These are phyloP conservation scores for Aechmea fasciata DNA, from an alignment of 176 grass and related monocot genomes.

Conservation along the genomic window DNA sequence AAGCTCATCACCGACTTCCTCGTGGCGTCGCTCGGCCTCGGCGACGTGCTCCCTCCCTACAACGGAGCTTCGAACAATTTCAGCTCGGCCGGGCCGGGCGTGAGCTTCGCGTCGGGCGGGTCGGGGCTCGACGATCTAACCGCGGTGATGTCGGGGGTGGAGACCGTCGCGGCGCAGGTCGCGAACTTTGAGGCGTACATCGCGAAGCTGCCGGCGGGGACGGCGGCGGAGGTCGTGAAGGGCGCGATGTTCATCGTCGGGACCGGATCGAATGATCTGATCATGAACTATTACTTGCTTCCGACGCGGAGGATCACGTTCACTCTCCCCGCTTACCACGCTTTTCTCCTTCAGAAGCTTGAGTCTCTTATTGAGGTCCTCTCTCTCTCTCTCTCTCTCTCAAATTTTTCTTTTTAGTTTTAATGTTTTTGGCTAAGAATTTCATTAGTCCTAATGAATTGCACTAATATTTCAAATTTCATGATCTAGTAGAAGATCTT, in stretches of 20 bases:
- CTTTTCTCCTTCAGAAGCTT: conserved; percentile 33
- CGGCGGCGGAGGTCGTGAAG: conserved; percentile 27
- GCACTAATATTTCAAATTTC: too few species aligned
- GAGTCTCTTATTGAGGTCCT: conserved; percentile 33
- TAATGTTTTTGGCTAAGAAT: too few species aligned
- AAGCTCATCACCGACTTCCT: conserved; percentile 62
- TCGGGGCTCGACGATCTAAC: conserved; percentile 63
- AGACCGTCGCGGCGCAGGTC: conserved; percentile 35
- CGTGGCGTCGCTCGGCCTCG: conserved; percentile 44
- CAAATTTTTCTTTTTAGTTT: background rate
- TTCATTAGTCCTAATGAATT: too few species aligned
- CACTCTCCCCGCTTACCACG: conserved; percentile 29
- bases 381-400: background rate
- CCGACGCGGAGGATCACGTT: conserved; percentile 1
- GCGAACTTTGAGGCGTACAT: conserved; percentile 32
- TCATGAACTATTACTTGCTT: conserved; percentile 36
- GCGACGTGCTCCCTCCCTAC: conserved; percentile 42
- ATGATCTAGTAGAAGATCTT: too few species aligned
- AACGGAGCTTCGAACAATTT: background rate
- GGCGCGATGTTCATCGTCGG: conserved; percentile 37
- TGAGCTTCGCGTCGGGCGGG: conserved; percentile 56
- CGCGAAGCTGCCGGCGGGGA: conserved; percentile 8
- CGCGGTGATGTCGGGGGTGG: conserved; percentile 16
- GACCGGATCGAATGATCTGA: conserved; percentile 53
- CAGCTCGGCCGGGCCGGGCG: conserved; percentile 29